A percentile compares a stretch with the other conserved stretches of the same genome.
Conservation (phyloP, 169 alveolate species). For the Plasmodium vinckei region DNA sequence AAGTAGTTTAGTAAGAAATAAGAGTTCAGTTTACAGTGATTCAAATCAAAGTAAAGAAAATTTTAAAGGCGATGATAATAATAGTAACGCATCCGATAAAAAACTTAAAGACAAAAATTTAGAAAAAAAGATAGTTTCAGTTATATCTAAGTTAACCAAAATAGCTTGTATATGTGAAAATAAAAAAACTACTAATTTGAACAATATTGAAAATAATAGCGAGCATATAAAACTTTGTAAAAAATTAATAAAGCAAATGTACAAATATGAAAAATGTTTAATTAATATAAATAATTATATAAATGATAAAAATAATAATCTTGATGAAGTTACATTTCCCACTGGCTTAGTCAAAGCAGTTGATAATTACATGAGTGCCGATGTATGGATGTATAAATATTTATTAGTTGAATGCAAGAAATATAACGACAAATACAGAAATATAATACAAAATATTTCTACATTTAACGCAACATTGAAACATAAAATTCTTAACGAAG, state of each 20-base stretch:
- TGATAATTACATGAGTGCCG: slow-evolving; percentile 49
- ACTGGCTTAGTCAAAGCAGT: slow-evolving; percentile 68
- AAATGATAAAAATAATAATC: slow-evolving; percentile 38
- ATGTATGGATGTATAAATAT: slow-evolving; percentile 64
- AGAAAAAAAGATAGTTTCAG: slow-evolving; percentile 53
- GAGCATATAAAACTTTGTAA: slow-evolving; percentile 18
- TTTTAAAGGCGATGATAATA: slow-evolving; percentile 16
- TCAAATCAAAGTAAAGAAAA: slow-evolving; percentile 35
- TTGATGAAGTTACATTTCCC: slow-evolving; percentile 72
- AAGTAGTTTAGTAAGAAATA: background rate
- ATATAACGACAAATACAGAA: slow-evolving; percentile 50
- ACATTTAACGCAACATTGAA: slow-evolving; percentile 52
- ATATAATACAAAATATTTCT: slow-evolving; percentile 61
- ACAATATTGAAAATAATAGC: slow-evolving; percentile 10
- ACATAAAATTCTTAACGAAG: slow-evolving; percentile 34
- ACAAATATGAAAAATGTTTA: slow-evolving; percentile 71
- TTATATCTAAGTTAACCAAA: slow-evolving; percentile 65
- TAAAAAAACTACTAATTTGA: slow-evolving; percentile 17
- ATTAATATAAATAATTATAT: slow-evolving; percentile 22
- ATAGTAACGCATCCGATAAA: slow-evolving; percentile 24
- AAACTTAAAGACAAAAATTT: slow-evolving; percentile 38
- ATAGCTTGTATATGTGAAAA: slow-evolving; percentile 72
- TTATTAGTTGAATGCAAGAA: slow-evolving; percentile 62
- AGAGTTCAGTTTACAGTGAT: slow-evolving; percentile 30
- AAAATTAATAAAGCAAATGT: slow-evolving; percentile 62